Evolutionary conservation across 495 filamentous ascomycete species (phyloP), one percentile per base, ranked within the genome.

Genomic region (Penicillium arizonense): DNA sequence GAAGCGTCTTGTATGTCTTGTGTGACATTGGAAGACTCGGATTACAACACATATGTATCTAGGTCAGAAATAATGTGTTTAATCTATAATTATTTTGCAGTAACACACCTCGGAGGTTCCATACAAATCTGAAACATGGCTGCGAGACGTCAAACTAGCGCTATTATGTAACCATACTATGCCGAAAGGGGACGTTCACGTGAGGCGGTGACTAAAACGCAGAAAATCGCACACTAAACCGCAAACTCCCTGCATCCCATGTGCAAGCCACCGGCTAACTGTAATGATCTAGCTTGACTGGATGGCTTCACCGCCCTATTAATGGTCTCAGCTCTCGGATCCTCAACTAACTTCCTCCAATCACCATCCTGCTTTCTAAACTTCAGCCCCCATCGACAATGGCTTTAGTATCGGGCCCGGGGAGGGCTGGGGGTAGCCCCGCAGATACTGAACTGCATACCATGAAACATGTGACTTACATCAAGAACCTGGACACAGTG

Each of bases 401-500:
- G 84, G 78, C 84, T 9, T 70, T 86, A 48, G 82, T 81, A 39
- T 79, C 83, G 34, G 84, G 82, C 23, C 83, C 84, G 18, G 83
- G 83, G 35, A 74, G 79, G 55, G 83, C 77, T 40, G 73, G 71
- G 41, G 71, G 60, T 44, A 48, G 65, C 70, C 47, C 75, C 79
- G 48, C 83, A 78, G 65, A 65, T 35, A 63, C 66, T 32, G 76
- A 84, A 57, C 74, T 91, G 30, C 61, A 83, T 77, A 76, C 84
- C 39, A 79, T 87, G 34, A 87, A 89, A 53, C 94, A 98, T 71
- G 89, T 97, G 59, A 78, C 86, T 59, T 98, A 97, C 66, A 96
- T 98, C 55, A 87, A 96, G 71, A 90, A 87, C 58, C 78, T 98
- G 54, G 91, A 98, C 68, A 91, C 85, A 45, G 88, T 90, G 72